Evolutionary conservation across 768 basidiomycete species (phyloP), one percentile per base, ranked within the genome.

Genomic region (Pulveroboletus sp.): DNA sequence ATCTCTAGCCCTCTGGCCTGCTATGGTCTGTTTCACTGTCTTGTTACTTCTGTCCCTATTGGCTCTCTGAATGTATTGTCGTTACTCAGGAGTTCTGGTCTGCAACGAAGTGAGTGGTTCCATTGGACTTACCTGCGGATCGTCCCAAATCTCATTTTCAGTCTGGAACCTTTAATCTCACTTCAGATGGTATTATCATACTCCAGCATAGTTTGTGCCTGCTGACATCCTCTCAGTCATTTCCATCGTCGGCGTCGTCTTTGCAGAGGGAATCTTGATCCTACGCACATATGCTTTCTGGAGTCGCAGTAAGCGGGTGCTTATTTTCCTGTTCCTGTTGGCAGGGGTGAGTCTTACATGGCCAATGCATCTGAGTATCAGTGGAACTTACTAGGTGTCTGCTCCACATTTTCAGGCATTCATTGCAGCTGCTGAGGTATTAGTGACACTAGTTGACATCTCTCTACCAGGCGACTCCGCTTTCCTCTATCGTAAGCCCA

Each of bases 261-360:
- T 49, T 14, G 30, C 57, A 1, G 53, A 56, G 46, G 57, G 43
- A 6, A 49, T 60, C n/a, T 53, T 63, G 40, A 54, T 62, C n/a
- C 28, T 65, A 2, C 63, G 62, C 33, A 65, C 63, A 15, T 63
- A 55, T n/a, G 57, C 62, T 24, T 35, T 63, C 38, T 63, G 62
- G 55, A 50, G 46, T 44, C 53, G 53, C 21, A 62, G 28, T 21
- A 50, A 33, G 46, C 54, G 26, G 10, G 41, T 65, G 1, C 51
- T 65, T 0, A 1, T 43, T n/a, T 38, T 59, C 13, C 51, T 65
- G 18, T 30, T 60, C n/a, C n/a, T 46, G 32, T 31, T 63, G 40
- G 55, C 47, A 2, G 63, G 1, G 32, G 61, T 56, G 5, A 50
- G 58, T 48, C 33, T 28, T 26, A 17, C 38, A 30, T 31, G 30